phyloP scores from a whole-genome alignment of 176 grass and related monocot genomes.

The Chloris gayana region DNA sequence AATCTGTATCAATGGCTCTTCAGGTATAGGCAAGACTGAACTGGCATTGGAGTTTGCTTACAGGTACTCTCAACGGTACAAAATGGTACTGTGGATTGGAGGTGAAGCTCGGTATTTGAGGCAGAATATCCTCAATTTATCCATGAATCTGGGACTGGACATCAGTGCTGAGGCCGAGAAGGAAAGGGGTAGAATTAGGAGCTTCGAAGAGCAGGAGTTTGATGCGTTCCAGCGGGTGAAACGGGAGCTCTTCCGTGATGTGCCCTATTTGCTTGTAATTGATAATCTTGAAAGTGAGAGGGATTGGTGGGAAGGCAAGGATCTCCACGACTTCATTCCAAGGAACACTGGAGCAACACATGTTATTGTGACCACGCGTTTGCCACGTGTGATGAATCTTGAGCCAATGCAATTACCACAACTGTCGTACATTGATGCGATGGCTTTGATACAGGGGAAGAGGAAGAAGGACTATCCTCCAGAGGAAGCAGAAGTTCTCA shows the following conservation, averaged over 20 bases:
- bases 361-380: conserved; percentile 75
- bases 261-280: conserved; percentile 92
- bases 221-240: conserved; percentile 92
- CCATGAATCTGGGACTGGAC: conserved; percentile 75
- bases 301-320: conserved; percentile 99
- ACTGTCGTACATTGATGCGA: conserved; percentile 66
- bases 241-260: conserved; percentile 87
- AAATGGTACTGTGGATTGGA: conserved; percentile 94
- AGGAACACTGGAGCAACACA: conserved; percentile 88
- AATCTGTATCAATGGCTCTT: conserved; percentile 75
- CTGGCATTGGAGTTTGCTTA: conserved; percentile 89
- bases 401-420: conserved; percentile 86
- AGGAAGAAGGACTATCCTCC: conserved; percentile 74
- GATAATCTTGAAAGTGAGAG: conserved; percentile 94
- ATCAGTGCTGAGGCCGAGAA: conserved; percentile 91
- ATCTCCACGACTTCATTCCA: conserved; percentile 95
- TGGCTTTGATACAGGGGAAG: conserved; percentile 78
- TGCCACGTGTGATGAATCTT: conserved; percentile 78
- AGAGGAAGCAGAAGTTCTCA: conserved; percentile 75
- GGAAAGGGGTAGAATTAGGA: conserved; percentile 85
- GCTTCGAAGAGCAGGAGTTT: conserved; percentile 95
- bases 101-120: conserved; percentile 85
- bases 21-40: conserved; percentile 92
- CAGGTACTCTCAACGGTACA: conserved; percentile 90
- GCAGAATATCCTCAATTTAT: conserved; percentile 93